Conservation (phyloP, 805 yeast species). For the Metschnikowia colocasiae region DNA sequence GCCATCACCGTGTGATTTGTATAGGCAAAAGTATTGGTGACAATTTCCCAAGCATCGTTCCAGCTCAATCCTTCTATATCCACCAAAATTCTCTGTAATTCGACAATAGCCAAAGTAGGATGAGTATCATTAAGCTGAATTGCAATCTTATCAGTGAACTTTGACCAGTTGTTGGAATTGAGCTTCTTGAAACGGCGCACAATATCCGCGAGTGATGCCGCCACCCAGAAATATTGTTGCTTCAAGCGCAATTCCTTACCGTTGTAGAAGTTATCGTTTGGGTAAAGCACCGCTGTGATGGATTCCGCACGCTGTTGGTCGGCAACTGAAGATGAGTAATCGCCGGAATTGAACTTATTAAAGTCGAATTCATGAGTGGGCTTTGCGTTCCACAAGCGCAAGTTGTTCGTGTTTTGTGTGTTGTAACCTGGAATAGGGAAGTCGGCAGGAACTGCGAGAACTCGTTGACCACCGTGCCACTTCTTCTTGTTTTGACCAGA, state of each 20-base stretch:
- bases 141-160: conserved; percentile 81
- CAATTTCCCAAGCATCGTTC: conserved; percentile 85
- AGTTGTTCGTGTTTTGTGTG: conserved; percentile 78
- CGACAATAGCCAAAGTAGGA: conserved; percentile 88
- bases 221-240: conserved; percentile 96
- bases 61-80: conserved; percentile 79
- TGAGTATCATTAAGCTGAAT: conserved; percentile 94
- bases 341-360: conserved; percentile 86
- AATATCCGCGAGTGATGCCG: conserved; percentile 89
- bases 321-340: conserved; percentile 76
- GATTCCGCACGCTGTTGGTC: conserved; percentile 89
- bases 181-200: conserved; percentile 84
- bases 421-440: conserved; percentile 90
- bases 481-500: conserved; percentile 56
- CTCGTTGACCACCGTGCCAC: conserved; percentile 89
- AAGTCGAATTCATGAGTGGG: conserved; percentile 92
- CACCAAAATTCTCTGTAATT: conserved; percentile 78
- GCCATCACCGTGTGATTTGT: conserved; percentile 94
- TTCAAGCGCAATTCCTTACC: conserved; percentile 91
- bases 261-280: conserved; percentile 86
- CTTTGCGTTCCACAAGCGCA: conserved; percentile 85
- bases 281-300: conserved; percentile 87
- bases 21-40: conserved; percentile 77
- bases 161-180: conserved; percentile 66
- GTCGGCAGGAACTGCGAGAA: conserved; percentile 85